These are phyloP conservation scores for Elongisporangium anandrum DNA, from an alignment of 352 stramenopile genomes.

Conservation along the genomic window DNA sequence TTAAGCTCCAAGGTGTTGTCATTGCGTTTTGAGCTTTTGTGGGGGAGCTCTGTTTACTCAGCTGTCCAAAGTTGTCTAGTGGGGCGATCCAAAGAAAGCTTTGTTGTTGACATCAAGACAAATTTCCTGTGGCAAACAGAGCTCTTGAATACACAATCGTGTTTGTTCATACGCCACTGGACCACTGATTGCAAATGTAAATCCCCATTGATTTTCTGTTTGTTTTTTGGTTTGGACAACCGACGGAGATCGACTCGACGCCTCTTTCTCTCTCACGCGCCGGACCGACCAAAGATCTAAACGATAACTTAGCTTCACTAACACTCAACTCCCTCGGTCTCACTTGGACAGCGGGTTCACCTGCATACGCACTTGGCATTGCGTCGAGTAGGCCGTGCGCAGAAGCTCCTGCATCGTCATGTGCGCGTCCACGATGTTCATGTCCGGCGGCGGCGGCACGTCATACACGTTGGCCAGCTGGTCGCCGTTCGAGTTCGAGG, in stretches of 20 bases:
- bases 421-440: slow-evolving; percentile 62
- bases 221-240: background rate
- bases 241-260: background rate
- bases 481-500: slow-evolving; percentile 5
- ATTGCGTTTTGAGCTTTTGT: too few species aligned
- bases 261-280: background rate
- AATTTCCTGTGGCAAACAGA: too few species aligned
- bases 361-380: slow-evolving; percentile 80
- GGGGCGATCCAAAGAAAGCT: too few species aligned
- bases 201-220: background rate
- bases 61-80: too few species aligned
- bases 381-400: slow-evolving; percentile 77
- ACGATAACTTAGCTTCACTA: slow-evolving; percentile 35
- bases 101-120: too few species aligned
- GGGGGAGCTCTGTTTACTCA: too few species aligned
- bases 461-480: slow-evolving; percentile 14
- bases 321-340: background rate
- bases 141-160: too few species aligned
- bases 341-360: slow-evolving; percentile 39
- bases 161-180: background rate
- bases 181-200: background rate
- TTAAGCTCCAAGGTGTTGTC: too few species aligned
- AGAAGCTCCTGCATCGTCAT: slow-evolving; percentile 83
- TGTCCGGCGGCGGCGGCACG: slow-evolving; percentile 36
- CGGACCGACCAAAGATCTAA: slow-evolving; percentile 6